Evolutionary conservation across 306 rosid genomes (phyloP).

Genomic region (Lupinus albus): DNA sequence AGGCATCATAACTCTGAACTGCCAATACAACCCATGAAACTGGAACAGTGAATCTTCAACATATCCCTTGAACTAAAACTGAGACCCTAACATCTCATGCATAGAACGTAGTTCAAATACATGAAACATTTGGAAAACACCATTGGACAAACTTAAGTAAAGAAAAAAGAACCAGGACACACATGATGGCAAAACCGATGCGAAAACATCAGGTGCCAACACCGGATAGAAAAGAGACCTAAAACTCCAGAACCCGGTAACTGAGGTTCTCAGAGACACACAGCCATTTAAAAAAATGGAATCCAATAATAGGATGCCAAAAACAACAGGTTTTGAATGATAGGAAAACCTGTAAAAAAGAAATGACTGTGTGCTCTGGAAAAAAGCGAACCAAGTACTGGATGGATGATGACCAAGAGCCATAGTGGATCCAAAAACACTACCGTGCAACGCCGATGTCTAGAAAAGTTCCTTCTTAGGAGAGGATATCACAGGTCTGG

Average conservation of each 20-base stretch:
- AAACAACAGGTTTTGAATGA: constrained; percentile 57
- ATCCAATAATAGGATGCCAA: constrained; percentile 51
- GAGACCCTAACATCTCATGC: constrained; percentile 62
- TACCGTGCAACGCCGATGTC: constrained; percentile 44
- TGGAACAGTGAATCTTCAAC: constrained; percentile 37
- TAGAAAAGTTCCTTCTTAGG: constrained; percentile 43
- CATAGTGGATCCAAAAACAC: constrained; percentile 89
- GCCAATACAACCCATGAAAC: constrained; percentile 49
- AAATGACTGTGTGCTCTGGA: constrained; percentile 63
- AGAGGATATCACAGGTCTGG: constrained; percentile 82
- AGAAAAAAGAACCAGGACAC: constrained; percentile 32
- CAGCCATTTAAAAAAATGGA: constrained; percentile 53
- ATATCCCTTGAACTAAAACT: constrained; percentile 59
- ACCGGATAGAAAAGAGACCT: constrained; percentile 49
- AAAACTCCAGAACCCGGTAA: constrained; percentile 52
- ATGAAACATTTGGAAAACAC: constrained; percentile 55
- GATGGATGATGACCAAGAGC: constrained; percentile 57
- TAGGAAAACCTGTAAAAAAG: constrained; percentile 67
- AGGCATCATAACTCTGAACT: constrained; percentile 65
- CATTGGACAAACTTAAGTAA: constrained; percentile 49
- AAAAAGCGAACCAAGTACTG: constrained; percentile 65
- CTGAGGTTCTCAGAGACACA: constrained; percentile 58
- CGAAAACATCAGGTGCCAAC: constrained; percentile 56
- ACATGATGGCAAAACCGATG: constrained; percentile 51
- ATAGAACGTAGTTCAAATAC: constrained; percentile 42